phyloP scores from a whole-genome alignment of 305 asterid species.

The Rubia balearica region DNA sequence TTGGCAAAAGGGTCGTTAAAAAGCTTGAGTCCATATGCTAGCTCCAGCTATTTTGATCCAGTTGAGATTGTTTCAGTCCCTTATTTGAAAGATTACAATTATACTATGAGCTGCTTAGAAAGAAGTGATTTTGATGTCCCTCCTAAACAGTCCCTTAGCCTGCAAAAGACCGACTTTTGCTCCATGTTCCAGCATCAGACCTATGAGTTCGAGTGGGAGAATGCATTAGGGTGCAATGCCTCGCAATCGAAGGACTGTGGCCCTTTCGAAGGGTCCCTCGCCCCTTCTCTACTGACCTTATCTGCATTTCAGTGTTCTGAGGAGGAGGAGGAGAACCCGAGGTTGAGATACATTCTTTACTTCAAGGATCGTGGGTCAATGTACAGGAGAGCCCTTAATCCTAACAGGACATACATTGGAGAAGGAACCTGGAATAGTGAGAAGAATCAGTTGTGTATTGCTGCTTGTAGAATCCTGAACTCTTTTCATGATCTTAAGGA shows the following conservation, averaged over 20 bases:
- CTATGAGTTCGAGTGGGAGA: slow-evolving; percentile 26
- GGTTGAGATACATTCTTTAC: slow-evolving; percentile 23
- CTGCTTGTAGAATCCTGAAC: slow-evolving; percentile 41
- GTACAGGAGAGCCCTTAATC: slow-evolving; percentile 7
- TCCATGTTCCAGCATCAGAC: slow-evolving; percentile 3
- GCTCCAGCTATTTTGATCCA: slow-evolving; percentile 35
- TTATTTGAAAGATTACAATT: slow-evolving; percentile 25
- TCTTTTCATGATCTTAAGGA: slow-evolving; percentile 9
- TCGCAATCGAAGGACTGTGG: slow-evolving; percentile 21
- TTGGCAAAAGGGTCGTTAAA: slow-evolving; percentile 40
- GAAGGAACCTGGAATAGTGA: slow-evolving; percentile 56
- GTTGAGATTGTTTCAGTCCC: slow-evolving; percentile 34
- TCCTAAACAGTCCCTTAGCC: slow-evolving; percentile 18
- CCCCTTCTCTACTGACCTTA: slow-evolving; percentile 22
- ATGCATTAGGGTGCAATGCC: slow-evolving; percentile 29
- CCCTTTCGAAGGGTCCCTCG: slow-evolving; percentile 15
- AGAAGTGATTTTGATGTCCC: slow-evolving; percentile 7
- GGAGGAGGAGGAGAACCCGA: slow-evolving; percentile 17
- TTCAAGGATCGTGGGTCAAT: slow-evolving; percentile 14
- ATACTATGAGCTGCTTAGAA: slow-evolving; percentile 26
- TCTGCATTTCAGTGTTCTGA: slow-evolving; percentile 34
- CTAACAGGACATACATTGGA: slow-evolving; percentile 30
- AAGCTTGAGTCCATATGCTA: slow-evolving; percentile 27
- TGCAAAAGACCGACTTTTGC: slow-evolving; percentile 26
- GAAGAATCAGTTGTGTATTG: slow-evolving; percentile 33